A percentile compares a stretch with the other conserved stretches of the same genome.
Evolutionary conservation across 1,284 basidiomycete species (phyloP).

Genomic region (Ceratobasidium sp.): DNA sequence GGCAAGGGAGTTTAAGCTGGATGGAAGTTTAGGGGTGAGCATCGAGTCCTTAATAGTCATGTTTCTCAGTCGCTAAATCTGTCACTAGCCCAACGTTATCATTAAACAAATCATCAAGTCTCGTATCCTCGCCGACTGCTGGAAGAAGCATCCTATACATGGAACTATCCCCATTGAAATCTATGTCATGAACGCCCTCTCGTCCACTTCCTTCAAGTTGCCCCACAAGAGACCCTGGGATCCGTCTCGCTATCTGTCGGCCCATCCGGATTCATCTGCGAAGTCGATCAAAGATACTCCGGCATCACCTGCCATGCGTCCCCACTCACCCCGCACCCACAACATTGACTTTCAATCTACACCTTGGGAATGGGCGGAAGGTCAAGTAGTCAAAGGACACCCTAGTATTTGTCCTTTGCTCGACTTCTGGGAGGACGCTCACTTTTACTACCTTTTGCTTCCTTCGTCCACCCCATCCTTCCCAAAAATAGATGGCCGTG

Average conservation of each 20-base stretch:
- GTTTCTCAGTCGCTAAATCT: constrained; percentile 61
- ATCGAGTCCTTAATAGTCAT: constrained; percentile 29
- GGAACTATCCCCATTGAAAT: constrained; percentile 99
- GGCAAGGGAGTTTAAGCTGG: constrained; percentile 78
- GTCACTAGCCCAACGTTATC: constrained; percentile 67
- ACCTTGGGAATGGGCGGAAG: constrained; percentile 67
- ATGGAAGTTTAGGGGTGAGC: constrained; percentile 85
- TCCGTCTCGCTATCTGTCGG: constrained; percentile 60
- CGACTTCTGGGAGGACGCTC: constrained; percentile 97
- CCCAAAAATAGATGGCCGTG: constrained; percentile 53
- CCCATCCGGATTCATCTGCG: constrained; percentile 23
- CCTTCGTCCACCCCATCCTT: constrained; percentile 67
- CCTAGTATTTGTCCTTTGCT: constrained; percentile 93
- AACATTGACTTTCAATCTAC: constrained; percentile 42
- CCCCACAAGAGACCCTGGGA: constrained; percentile 79
- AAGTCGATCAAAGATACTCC: constrained; percentile 28
- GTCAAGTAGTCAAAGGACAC: constrained; percentile 79
- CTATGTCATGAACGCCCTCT: constrained; percentile 94
- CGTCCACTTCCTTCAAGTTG: constrained; percentile 76
- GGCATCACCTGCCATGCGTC: not conserved
- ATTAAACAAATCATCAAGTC: constrained; percentile 99
- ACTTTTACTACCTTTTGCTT: constrained; percentile 93
- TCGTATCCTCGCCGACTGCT: constrained; percentile 97
- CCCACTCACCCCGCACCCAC: constrained; percentile 33
- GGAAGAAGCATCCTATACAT: constrained; percentile 95